Base-by-base conservation (phyloP, 768 basidiomycete species). In the Suillus decipiens region DNA sequence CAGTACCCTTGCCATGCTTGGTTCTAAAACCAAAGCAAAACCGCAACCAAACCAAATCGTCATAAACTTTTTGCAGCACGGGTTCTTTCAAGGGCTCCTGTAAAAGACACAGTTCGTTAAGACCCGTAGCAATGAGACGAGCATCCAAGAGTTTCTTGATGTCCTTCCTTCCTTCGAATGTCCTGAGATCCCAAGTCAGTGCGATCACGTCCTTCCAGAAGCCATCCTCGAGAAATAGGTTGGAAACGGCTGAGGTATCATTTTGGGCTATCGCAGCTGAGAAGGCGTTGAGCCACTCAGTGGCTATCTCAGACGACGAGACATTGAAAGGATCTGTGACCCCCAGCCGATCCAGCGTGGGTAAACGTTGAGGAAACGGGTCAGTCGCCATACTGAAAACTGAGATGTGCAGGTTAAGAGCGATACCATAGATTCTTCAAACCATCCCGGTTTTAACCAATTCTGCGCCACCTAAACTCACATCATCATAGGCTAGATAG, bases 11-110 rank as follows among this genome's bases (percentile, higher is more conserved):
- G 0, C 86, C 89, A 1, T 80, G 71, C 8, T 76, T 71, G 47
- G 78, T 78, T 1, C 80, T 83, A 65, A 90, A 90, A 7, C 75
- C 79, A 69, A 90, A 88, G 57, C 82, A 68, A 34, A 81, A 71
- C 43, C 82, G 80, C 61, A 91, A 73, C 83, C 87, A 87, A 0
- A 78, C 80, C 4, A 90, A 64, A 67, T 89, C 89, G 0, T 83
- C 79, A 64, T 78, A 85, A 6, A 80, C 74, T 22, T 72, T 75
- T 45, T 78, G 76, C 14, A 87, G 59, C 1, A 63, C 72, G 9
- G 74, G 66, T 34, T 63, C 73, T 10, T 66, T 66, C 54, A 80
- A 63, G n/a, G 63, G 64, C 4, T 65, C 67, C 10, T 68, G 59
- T 17, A 65, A 68, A 55, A 74, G 71, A 48, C 42, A 48, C 5